Base-by-base conservation (phyloP, 768 basidiomycete genomes). In the Mrakia blollopis region DNA sequence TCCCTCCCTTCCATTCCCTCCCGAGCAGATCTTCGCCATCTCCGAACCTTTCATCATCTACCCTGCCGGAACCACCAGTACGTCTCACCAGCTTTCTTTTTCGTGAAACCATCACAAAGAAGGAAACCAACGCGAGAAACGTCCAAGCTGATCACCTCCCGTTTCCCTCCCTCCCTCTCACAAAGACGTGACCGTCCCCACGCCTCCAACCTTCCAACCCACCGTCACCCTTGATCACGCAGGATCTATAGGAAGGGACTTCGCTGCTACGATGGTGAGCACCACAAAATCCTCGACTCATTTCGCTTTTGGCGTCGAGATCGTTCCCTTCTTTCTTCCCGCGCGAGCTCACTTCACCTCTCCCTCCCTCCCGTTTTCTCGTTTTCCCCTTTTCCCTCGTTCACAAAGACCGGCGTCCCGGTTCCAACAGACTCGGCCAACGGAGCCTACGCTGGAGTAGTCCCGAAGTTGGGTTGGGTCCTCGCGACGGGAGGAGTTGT, bases 141-240 rank as follows among this genome's bases (percentile, higher is more conserved):
- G 47, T n/a, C n/a, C n/a, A 61, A 61, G 60, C 62, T 63, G 62
- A 63, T 16, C n/a, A n/a, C 61, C 11, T 35, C 32, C 30, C 61
- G 8, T 16, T 8, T 4, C 61, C 61, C 23, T 18, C 6, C 16
- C n/a, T n/a, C 61, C n/a, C 28, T 9, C 30, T 37, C 62, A 21
- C 62, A n/a, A n/a, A 63, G 62, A 63, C 62, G 30, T 63, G 9
- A 63, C 62, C 62, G 32, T 63, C 62, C 62, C 62, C 62, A 37
- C 62, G 14, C 62, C 62, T 0, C 30, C 30, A 2, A 32, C 62
- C 62, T 32, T 28, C 30, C 6, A 5, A 7, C 62, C 62, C 1
- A 63, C 62, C 62, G 35, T 63, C 62, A 63, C 62, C 28, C 62
- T 63, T 32, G 62, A 32, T 14, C 62, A 32, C 30, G 62, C 30